Base-by-base conservation (phyloP, 2,329 filamentous ascomycete genomes). In the Lasiodiplodia gonubiensis region DNA sequence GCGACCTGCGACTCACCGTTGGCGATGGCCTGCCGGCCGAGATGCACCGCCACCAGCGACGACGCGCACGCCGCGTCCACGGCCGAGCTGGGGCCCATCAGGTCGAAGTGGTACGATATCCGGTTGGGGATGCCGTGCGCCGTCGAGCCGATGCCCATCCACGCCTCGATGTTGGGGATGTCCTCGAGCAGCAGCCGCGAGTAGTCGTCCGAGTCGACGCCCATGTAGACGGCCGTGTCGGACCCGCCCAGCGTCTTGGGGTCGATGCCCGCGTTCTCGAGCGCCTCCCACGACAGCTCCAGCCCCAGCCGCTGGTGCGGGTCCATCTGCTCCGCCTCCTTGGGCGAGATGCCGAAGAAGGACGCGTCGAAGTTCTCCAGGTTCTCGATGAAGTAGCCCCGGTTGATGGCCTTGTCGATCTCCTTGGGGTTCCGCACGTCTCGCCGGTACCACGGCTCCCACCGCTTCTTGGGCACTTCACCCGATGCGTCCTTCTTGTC, bases 61-160 rank as follows among this genome's bases (percentile, higher is more conserved):
- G 76, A 77, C 3, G 78, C 77, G 53, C 78, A 80, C 2, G 78
- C 78, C 0, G 78, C 77, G 64, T 80, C 78, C 3, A 79, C 70
- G 6, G 77, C 74, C n/a, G 70, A 70, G 53, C 82, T 85, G 0
- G 85, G 84, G 5, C 78, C 77, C 67, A 70, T 72, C 7, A 79
- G 69, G 60, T 78, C 72, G 18, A 78, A 66, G 23, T 72, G 70
- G 51, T 78, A 77, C 2, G 76, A 78, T 10, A 80, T 78, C 6
- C 77, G 70, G 70, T 79, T 77, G 11, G 78, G 74, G 7, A 81
- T 71, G 4, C 78, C 78, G 57, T 75, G 77, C 35, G 72, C 76
- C 0, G 78, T 76, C 0, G 78, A 81, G 0, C 80, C 80, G 51
- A 80, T 79, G 2, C 78, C 79, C 75, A 78, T 80, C 72, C 74